Evolutionary conservation across 2,329 filamentous ascomycete genomes (phyloP), one percentile per base, ranked within the genome.

Genomic region (Phaeosphaeriaceae sp.): DNA sequence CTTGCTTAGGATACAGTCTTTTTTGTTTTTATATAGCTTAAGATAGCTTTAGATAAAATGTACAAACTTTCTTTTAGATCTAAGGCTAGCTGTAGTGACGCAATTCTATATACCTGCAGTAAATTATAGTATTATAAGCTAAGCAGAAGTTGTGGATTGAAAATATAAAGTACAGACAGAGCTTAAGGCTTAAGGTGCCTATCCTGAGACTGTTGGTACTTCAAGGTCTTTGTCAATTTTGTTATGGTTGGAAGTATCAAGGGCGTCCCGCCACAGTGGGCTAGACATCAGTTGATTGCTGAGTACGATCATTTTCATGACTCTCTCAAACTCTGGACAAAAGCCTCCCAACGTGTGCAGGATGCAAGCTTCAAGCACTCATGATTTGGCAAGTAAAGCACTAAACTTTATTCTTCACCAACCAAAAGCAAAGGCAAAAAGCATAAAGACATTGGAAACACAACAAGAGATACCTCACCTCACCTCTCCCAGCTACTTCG

Each of bases 141-240:
- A 36, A 36, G 31, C 31, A 36, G 31, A 36, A 36, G 31, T 36
- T 7, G 7, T 36, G 6, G 7, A 11, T 36, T 3, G 3, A 36
- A 36, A 11, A 5, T 15, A 15, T 11, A 11, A 36, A 36, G 31
- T 11, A 3, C 11, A 36, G 31, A 36, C 31, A 15, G 11, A 7
- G 31, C 6, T 7, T 15, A 36, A 11, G 31, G 13, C 3, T 36
- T 11, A 36, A 36, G 13, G 31, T 36, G 13, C 13, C 31, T 36
- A 11, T 52, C 33, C 21, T 33, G 49, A 44, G 49, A 52, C 20
- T 52, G 36, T 25, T 31, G 6, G 31, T 15, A 19, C 49, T 20
- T 51, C 49, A 41, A 21, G 31, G 31, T 51, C 36, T 27, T 51
- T 51, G 49, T 51, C 41, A 31, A 51, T 31, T 51, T 51, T 51